phyloP scores from a whole-genome alignment of 2,329 filamentous ascomycete genomes.

The Clonostachys rhizophaga region DNA sequence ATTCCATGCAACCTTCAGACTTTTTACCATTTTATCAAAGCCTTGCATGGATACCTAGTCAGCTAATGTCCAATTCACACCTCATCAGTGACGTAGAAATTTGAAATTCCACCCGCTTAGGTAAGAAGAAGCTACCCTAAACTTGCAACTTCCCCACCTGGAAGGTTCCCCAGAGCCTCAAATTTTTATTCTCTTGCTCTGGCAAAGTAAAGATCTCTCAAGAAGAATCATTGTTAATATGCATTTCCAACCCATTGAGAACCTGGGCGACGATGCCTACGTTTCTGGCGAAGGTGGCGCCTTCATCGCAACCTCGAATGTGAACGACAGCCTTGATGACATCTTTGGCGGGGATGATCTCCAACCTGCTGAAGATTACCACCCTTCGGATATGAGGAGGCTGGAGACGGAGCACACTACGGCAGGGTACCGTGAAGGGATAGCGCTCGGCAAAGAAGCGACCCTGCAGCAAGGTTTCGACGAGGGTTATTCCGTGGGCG shows the following conservation, averaged over 20 bases:
- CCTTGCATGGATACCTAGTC: no score
- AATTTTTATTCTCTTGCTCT: neutral
- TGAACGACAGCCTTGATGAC: slow-evolving; percentile 24
- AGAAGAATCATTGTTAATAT: slow-evolving; percentile 8
- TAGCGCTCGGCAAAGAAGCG: slow-evolving; percentile 68
- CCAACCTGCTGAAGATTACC: slow-evolving; percentile 10
- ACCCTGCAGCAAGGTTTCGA: slow-evolving; percentile 88
- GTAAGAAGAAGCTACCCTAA: neutral
- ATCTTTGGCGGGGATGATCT: slow-evolving; percentile 21
- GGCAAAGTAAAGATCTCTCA: no score
- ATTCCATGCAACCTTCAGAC: no score
- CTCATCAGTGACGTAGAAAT: no score
- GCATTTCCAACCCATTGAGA: slow-evolving; percentile 25
- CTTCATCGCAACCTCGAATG: neutral
- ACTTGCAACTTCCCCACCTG: neutral
- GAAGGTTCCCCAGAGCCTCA: neutral
- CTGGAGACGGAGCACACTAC: slow-evolving; percentile 75
- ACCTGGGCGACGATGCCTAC: slow-evolving; percentile 17
- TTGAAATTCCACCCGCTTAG: neutral
- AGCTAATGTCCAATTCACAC: no score
- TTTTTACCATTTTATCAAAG: no score
- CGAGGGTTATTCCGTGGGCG: slow-evolving; percentile 81
- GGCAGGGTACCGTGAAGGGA: slow-evolving; percentile 85
- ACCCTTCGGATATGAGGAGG: slow-evolving; percentile 64
- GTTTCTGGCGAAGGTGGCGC: slow-evolving; percentile 10